phyloP scores from a whole-genome alignment of 495 filamentous ascomycete species.

The Parathielavia hyrcaniae region DNA sequence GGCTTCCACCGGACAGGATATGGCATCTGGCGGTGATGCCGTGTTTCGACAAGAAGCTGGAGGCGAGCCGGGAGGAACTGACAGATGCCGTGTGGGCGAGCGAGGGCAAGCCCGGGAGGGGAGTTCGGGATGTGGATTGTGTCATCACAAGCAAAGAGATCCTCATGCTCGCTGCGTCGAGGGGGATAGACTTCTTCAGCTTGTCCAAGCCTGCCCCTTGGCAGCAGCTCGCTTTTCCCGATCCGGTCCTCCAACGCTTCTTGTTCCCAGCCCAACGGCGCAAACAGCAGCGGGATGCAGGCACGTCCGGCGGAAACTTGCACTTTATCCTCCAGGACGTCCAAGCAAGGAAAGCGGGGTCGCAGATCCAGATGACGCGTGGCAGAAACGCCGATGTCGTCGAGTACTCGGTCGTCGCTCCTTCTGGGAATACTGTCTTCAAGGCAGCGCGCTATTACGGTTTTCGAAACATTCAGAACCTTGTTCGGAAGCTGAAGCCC shows the following conservation, averaged over 20 bases:
- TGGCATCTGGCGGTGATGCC: conserved; percentile 97
- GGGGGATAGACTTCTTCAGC: conserved; percentile 63
- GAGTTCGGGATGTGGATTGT: conserved; percentile 86
- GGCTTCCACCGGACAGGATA: conserved; percentile 69
- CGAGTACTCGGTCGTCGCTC: conserved; percentile 62
- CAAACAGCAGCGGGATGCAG: conserved; percentile 39
- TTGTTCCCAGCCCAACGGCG: conserved; percentile 50
- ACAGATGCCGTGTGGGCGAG: conserved; percentile 70
- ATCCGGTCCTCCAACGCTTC: conserved; percentile 60
- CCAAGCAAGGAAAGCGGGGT: conserved; percentile 60
- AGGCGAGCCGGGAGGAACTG: conserved; percentile 87
- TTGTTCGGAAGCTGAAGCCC: conserved; percentile 84
- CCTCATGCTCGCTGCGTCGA: conserved; percentile 73
- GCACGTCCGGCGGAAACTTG: conserved; percentile 86
- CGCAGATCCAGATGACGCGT: conserved; percentile 57
- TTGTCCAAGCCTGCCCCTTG: conserved; percentile 53
- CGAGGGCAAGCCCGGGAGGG: conserved; percentile 39
- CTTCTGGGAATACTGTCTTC: conserved; percentile 55
- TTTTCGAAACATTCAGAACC: conserved; percentile 95
- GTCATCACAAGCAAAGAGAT: conserved; percentile 94
- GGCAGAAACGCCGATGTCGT: conserved; percentile 87
- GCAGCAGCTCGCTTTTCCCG: conserved; percentile 54
- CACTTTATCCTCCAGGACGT: conserved; percentile 71
- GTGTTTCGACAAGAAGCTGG: conserved; percentile 98
- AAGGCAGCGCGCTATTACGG: conserved; percentile 89